A percentile compares a stretch with the other conserved stretches of the same genome.
These are phyloP conservation scores for Imleria badia DNA, from an alignment of 768 basidiomycete genomes.

Conservation along the genomic window DNA sequence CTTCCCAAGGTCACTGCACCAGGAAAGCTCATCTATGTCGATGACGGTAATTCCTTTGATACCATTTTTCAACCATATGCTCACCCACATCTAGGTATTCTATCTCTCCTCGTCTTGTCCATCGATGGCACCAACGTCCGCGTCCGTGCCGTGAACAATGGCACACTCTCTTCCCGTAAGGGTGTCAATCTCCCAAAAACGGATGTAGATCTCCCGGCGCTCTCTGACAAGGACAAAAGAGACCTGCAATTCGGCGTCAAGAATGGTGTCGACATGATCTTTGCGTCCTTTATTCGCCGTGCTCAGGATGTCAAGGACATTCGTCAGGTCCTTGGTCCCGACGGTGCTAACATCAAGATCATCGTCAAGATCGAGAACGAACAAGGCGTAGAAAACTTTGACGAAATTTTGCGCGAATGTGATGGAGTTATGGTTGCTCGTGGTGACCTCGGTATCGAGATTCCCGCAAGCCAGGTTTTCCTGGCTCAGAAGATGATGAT, in stretches of 20 bases:
- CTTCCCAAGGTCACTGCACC: conserved; percentile 93
- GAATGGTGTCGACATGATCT: conserved; percentile 99
- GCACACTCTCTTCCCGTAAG: conserved; percentile 92
- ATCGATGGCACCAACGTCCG: conserved; percentile 80
- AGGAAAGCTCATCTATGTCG: conserved; percentile 97
- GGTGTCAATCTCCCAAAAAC: conserved; percentile 99
- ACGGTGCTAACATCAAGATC: conserved; percentile 95
- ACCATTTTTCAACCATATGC: background rate
- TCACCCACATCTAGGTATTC: conserved; percentile 50
- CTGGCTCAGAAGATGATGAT: conserved; percentile 99
- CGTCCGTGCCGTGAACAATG: conserved; percentile 89
- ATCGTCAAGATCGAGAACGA: conserved; percentile 99
- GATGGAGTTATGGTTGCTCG: conserved; percentile 99
- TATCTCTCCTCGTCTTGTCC: conserved; percentile 89
- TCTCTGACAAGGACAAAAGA: conserved; percentile 97
- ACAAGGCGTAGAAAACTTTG: conserved; percentile 98
- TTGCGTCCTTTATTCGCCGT: conserved; percentile 97
- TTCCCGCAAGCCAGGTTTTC: conserved; percentile 99
- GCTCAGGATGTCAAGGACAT: conserved; percentile 94
- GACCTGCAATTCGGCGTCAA: conserved; percentile 93
- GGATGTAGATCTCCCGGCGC: conserved; percentile 92
- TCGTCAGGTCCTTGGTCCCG: conserved; percentile 89
- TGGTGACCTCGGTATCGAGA: conserved; percentile 99
- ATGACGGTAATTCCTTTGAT: conserved; percentile 65
- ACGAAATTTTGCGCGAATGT: conserved; percentile 91